Base-by-base conservation (phyloP, 768 basidiomycete genomes). In the Boletus vermiculosoides region DNA sequence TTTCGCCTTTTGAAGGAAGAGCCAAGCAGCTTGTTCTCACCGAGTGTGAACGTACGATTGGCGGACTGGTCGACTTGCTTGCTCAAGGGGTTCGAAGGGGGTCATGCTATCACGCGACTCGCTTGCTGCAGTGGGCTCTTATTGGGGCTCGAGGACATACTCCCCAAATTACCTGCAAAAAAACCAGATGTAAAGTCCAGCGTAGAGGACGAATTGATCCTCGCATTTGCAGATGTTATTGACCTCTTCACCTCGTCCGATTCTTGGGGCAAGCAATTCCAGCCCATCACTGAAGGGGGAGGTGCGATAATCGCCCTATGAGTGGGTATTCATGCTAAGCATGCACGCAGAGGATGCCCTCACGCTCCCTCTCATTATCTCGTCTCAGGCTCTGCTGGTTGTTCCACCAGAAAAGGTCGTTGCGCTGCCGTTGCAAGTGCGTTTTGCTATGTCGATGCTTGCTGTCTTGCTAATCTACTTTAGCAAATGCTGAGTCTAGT, bases 181-280 rank as follows among this genome's bases (percentile, higher is more conserved):
- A 50, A 69, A 25, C 63, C 66, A 15, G 65, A 66, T n/a, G 68
- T 71, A 10, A 76, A 78, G 45, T 71, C 73, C 5, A 66, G 65
- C 42, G 78, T 86, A 11, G 86, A 92, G 68, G 81, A 87, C 52
- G 86, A 89, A 63, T 67, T 83, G 25, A 75, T 91, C 31, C 74
- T 92, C 28, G 82, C 87, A 4, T 75, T 90, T 28, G 89, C 90
- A 9, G 89, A 91, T 66, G 80, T 87, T 23, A 81, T 91, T 68
- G 89, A 91, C 61, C 71, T 79, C 12, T 84, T 86, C 58, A 62
- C 66, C 18, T 67, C 66, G 8, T 71, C 74, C 5, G 70, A 68
- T 46, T 76, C 75, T 16, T 90, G 89, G 89, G 83, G 86, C 65
- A 80, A 76, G 50, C 88, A 91, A 63, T 90, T 90, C 65, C 78